phyloP scores from a whole-genome alignment of 2,329 filamentous ascomycete genomes.

The Blastomyces emzantsi region DNA sequence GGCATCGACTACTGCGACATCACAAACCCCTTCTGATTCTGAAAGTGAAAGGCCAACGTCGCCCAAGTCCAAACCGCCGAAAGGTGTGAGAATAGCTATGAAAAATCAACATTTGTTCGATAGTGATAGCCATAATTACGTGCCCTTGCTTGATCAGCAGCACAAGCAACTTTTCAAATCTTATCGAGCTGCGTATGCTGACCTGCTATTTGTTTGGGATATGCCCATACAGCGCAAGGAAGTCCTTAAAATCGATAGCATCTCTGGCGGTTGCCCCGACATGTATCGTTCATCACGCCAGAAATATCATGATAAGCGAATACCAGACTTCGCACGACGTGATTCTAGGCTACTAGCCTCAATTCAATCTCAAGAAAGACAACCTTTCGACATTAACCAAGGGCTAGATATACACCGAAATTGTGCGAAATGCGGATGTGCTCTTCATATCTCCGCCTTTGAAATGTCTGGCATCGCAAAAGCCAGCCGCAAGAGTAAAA shows the following conservation, averaged over 20 bases:
- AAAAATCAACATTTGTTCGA: conserved; percentile 51
- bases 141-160: conserved; percentile 43
- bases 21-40: conserved; percentile 30
- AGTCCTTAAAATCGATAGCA: conserved; percentile 48
- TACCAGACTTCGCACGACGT: background rate
- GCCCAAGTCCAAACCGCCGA: conserved; percentile 20
- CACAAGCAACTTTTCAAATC: conserved; percentile 41
- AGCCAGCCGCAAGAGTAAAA: conserved; percentile 19
- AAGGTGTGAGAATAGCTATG: conserved; percentile 41
- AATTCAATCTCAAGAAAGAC: conserved; percentile 3
- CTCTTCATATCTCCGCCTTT: conserved; percentile 32
- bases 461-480: conserved; percentile 17
- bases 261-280: conserved; percentile 30
- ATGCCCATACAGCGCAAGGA: conserved; percentile 48
- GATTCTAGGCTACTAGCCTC: conserved; percentile 3
- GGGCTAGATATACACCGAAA: conserved; percentile 36
- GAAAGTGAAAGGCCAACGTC: conserved; percentile 29
- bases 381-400: conserved; percentile 14
- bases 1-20: conserved; percentile 23
- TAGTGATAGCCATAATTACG: conserved; percentile 39
- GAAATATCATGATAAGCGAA: conserved; percentile 5
- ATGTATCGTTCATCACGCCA: conserved; percentile 9
- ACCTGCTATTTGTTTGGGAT: conserved; percentile 51
- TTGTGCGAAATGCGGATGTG: conserved; percentile 34
- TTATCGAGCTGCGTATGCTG: conserved; percentile 50